Percentiles rank a stretch among this genome's conserved stretches.
Conservation (phyloP, 768 basidiomycete species). For the Hemileccinum impolitum region DNA sequence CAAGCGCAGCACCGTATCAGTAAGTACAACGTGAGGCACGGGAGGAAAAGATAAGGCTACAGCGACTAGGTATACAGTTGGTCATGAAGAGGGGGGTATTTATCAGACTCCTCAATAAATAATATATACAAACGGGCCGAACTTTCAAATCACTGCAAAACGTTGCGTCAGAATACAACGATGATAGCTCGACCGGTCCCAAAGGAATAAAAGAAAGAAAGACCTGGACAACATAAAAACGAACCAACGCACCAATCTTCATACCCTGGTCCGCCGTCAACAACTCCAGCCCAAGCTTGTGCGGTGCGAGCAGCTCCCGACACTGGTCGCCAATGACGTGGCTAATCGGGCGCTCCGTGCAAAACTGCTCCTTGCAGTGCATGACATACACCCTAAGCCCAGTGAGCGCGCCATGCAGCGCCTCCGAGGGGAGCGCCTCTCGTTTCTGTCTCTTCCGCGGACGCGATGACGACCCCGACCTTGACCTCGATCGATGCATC, state of each 20-base stretch:
- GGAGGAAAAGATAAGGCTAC: slow-evolving; percentile 35
- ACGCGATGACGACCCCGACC: neutral
- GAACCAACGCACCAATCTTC: slow-evolving; percentile 60
- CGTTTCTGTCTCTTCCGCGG: slow-evolving; percentile 37
- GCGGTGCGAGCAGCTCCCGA: slow-evolving; percentile 52
- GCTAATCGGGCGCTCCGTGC: slow-evolving; percentile 48
- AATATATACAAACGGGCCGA: slow-evolving; percentile 3
- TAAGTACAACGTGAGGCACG: neutral
- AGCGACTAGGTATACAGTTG: slow-evolving; percentile 35
- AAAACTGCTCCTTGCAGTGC: slow-evolving; percentile 81
- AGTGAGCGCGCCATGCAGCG: slow-evolving; percentile 48
- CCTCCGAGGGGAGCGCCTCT: slow-evolving; percentile 39
- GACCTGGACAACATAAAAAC: neutral
- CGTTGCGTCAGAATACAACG: neutral
- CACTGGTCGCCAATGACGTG: slow-evolving; percentile 76
- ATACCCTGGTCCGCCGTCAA: slow-evolving; percentile 76
- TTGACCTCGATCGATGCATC: neutral
- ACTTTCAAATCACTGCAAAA: slow-evolving; percentile 35
- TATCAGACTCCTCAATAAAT: slow-evolving; percentile 3
- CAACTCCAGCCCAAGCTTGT: slow-evolving; percentile 68
- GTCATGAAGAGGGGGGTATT: slow-evolving; percentile 16
- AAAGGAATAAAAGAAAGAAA: no score
- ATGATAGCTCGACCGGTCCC: no score
- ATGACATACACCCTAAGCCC: slow-evolving; percentile 74
- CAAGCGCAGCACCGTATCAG: neutral